Conservation (phyloP, 352 stramenopile species). For the Phytophthora meadii region DNA sequence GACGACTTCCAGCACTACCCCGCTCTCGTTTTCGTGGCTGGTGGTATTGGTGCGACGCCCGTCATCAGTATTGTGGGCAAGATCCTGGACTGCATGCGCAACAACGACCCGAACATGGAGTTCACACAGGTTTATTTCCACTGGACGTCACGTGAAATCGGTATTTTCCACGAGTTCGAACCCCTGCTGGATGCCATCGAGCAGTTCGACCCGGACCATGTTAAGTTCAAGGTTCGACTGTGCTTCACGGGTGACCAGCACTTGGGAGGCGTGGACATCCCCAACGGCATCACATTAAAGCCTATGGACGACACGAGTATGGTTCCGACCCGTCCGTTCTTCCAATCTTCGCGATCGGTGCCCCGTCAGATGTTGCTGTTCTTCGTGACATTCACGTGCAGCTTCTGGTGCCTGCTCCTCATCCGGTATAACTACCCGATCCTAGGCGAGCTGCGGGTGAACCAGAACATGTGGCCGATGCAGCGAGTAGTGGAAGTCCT, state of each 20-base stretch:
- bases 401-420: conserved; percentile 74
- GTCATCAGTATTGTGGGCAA: conserved; percentile 91
- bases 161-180: conserved; percentile 89
- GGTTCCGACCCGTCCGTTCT: conserved; percentile 80
- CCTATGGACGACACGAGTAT: conserved; percentile 86
- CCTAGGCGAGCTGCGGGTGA: conserved; percentile 56
- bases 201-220: conserved; percentile 73
- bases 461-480: conserved; percentile 86
- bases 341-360: conserved; percentile 71
- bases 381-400: conserved; percentile 82
- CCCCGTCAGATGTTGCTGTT: conserved; percentile 79
- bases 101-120: conserved; percentile 73
- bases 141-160: conserved; percentile 85
- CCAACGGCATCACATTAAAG: conserved; percentile 78
- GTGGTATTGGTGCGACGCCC: conserved; percentile 90
- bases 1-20: conserved; percentile 86
- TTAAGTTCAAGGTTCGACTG: conserved; percentile 73
- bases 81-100: conserved; percentile 82
- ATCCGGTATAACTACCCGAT: conserved; percentile 80
- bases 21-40: conserved; percentile 77
- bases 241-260: conserved; percentile 87
- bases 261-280: conserved; percentile 72
- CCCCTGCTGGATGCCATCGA: conserved; percentile 80
- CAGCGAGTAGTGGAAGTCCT: conserved; percentile 81
- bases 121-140: conserved; percentile 86